Conservation (phyloP, 371 early-diverging fungal species). For the Lichtheimia hyalospora region DNA sequence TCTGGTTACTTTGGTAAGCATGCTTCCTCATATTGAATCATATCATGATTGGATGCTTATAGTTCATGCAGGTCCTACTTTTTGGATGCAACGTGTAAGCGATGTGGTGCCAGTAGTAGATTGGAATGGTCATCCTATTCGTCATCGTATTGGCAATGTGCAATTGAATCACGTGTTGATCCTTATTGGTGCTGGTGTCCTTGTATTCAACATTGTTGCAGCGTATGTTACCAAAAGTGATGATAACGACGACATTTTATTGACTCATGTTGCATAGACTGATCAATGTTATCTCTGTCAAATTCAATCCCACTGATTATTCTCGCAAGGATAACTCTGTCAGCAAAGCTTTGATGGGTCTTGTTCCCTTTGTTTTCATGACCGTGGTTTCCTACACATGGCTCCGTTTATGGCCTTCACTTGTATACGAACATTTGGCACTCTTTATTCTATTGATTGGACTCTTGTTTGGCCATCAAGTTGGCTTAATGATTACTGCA, state of each 20-base stretch:
- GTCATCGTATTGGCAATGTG: constrained; percentile 44
- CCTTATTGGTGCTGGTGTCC: constrained; percentile 51
- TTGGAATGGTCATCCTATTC: constrained; percentile 17
- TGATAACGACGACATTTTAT: constrained; percentile 29
- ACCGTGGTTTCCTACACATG: constrained; percentile 63
- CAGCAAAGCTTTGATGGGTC: constrained; percentile 55
- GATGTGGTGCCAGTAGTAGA: constrained; percentile 45
- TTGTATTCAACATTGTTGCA: constrained; percentile 58
- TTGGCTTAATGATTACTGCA: constrained; percentile 81
- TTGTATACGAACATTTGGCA: constrained; percentile 66
- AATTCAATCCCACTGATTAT: constrained; percentile 32
- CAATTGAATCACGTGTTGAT: constrained; percentile 67
- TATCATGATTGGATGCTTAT: constrained; percentile 54
- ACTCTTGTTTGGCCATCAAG: constrained; percentile 83
- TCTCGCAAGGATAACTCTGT: constrained; percentile 48
- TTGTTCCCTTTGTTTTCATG: constrained; percentile 66
- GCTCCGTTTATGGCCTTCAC: constrained; percentile 69
- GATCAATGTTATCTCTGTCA: constrained; percentile 33
- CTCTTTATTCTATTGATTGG: constrained; percentile 71
- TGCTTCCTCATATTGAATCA: neutral
- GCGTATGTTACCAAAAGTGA: constrained; percentile 78
- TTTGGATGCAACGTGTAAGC: constrained; percentile 36
- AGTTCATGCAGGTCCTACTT: constrained; percentile 64
- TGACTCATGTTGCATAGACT: constrained; percentile 53
- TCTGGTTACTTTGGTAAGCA: constrained; percentile 69